Conservation (phyloP, 208 protist genomes). For the Acanthamoeba sp. region DNA sequence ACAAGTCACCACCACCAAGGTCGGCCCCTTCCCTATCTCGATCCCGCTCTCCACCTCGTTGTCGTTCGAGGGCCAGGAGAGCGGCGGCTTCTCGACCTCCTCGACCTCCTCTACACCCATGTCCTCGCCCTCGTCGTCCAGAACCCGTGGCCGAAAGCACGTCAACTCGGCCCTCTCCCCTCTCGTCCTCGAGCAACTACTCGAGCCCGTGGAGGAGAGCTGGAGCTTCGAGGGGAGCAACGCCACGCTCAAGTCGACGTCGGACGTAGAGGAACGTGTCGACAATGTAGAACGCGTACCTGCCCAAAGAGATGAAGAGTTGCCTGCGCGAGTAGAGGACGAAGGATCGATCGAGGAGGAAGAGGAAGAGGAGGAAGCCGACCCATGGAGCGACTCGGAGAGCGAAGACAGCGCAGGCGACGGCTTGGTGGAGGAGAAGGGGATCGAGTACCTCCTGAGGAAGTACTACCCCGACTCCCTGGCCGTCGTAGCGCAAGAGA, state of each 20-base stretch:
- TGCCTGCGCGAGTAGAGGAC: no score
- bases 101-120: background rate
- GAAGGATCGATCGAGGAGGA: no score
- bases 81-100: background rate
- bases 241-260: no score
- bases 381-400: no score
- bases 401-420: background rate
- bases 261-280: no score
- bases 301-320: no score
- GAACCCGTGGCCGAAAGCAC: no score
- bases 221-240: no score
- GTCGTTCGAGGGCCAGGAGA: background rate
- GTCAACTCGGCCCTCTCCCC: no score
- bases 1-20: background rate
- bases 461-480: background rate
- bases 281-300: no score
- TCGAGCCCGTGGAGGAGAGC: background rate
- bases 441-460: background rate
- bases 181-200: background rate
- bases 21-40: background rate
- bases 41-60: background rate
- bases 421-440: background rate
- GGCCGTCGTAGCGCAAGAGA: background rate
- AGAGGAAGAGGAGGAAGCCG: no score
- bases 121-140: background rate